Evolutionary conservation across 1,284 basidiomycete genomes (phyloP), one percentile per base, ranked within the genome.

Genomic region (Trichosporon ovoides): DNA sequence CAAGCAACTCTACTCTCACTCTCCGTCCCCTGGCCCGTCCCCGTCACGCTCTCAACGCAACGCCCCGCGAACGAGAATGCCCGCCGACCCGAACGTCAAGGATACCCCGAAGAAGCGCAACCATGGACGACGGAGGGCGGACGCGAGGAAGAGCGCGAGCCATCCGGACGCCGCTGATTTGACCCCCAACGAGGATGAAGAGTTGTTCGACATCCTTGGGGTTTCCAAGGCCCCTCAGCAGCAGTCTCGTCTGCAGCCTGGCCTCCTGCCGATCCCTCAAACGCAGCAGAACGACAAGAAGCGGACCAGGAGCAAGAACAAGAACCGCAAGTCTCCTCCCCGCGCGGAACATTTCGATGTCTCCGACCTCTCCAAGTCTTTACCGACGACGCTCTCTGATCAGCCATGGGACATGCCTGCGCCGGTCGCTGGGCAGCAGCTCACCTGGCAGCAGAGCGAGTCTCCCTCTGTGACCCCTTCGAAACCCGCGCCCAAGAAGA

Each of bases 351-450:
- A 37, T 3, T 31, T 52, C 14, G 56, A 63, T 52, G 18, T 63
- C 43, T 13, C 40, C 33, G 33, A 46, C 3, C 22, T 63, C 24
- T 56, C 53, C 28, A 38, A 52, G 19, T 63, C 61, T 7, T 54
- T 63, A 31, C 61, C 61, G 6, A 33, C 56, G 7, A 55, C 56
- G 31, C 57, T 60, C 35, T 34, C 51, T 12, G 56, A 59, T 18
- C n/a, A 48, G 31, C 36, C 48, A n/a, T 76, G 72, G 74, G 74
- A 74, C n/a, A 72, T 71, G 71, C 71, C 73, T 3, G 40, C 56
- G 7, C 22, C 53, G 2, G 19, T 14, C 35, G 19, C 55, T 22
- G 3, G 52, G 55, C 65, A 71, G 58, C 64, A 62, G 20, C 59
- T 72, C 18, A 75, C 57, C 71, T 72, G 73, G 57, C 74, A 76